Evolutionary conservation across 805 yeast species (phyloP), one percentile per base, ranked within the genome.

Genomic region (Metahyphopichia silvanorum): DNA sequence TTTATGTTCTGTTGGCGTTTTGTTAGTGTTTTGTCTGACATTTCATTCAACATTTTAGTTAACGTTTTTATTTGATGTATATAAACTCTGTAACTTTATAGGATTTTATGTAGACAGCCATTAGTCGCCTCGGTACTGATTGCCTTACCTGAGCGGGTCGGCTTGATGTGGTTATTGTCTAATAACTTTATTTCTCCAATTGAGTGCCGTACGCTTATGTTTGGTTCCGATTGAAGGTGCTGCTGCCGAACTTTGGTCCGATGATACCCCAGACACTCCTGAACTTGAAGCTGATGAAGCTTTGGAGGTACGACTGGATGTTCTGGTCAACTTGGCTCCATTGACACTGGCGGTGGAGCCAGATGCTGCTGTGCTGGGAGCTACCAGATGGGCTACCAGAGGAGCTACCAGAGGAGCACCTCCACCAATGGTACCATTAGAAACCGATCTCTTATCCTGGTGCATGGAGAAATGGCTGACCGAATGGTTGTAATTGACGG

Each of bases 121-220:
- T n/a, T n/a, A n/a, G n/a, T n/a, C n/a, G n/a, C n/a, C n/a, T n/a
- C n/a, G n/a, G n/a, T n/a, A n/a, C n/a, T n/a, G n/a, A n/a, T n/a
- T n/a, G n/a, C n/a, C n/a, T n/a, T n/a, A n/a, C n/a, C n/a, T n/a
- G n/a, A n/a, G n/a, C n/a, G n/a, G n/a, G n/a, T n/a, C n/a, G n/a
- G n/a, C n/a, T n/a, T n/a, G n/a, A n/a, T n/a, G n/a, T n/a, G n/a
- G n/a, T 15, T 23, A 23, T 4, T 10, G 13, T 18, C 30, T 27
- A 8, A 17, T 16, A 19, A 17, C 37, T 15, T 14, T 28, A 20
- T 20, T 33, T 31, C 58, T 50, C 65, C 65, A 59, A 34, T 49
- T 53, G 40, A 54, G 28, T 6, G 55, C 38, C n/a, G 55, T 53
- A 40, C 54, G 43, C 46, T 49, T 53, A 2, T 42, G 33, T n/a